These are phyloP conservation scores for Metschnikowia noctiluminum DNA, from an alignment of 805 yeast species.

Conservation along the genomic window DNA sequence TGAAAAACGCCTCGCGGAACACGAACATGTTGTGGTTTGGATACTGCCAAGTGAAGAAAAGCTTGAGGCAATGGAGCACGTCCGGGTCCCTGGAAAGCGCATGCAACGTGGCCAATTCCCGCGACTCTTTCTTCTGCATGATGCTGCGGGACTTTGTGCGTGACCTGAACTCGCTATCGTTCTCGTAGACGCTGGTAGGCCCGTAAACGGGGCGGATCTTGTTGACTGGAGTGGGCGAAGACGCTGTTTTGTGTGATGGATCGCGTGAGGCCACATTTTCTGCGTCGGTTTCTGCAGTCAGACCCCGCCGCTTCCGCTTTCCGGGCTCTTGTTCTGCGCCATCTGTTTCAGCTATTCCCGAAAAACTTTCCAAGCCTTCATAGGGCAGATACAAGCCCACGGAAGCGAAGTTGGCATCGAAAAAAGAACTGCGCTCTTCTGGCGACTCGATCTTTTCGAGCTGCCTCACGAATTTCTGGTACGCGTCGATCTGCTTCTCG, in stretches of 20 bases:
- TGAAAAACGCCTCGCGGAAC: slow-evolving; percentile 60
- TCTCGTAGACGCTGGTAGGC: slow-evolving; percentile 44
- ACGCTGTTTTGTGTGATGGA: not conserved
- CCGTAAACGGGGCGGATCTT: slow-evolving; percentile 41
- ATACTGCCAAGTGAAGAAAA: slow-evolving; percentile 62
- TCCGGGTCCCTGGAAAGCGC: slow-evolving; percentile 15
- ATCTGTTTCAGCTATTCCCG: not conserved
- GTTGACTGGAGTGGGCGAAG: slow-evolving; percentile 6
- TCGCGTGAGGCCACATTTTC: not conserved
- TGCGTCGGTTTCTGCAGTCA: not conserved
- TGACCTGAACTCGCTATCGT: slow-evolving; percentile 30
- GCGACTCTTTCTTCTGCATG: slow-evolving; percentile 13
- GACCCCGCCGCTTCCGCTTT: not conserved
- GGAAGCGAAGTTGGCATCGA: slow-evolving; percentile 19
- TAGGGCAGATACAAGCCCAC: slow-evolving; percentile 23
- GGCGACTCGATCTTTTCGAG: slow-evolving; percentile 21
- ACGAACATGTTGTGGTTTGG: slow-evolving; percentile 62
- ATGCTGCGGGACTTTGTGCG: slow-evolving; percentile 25
- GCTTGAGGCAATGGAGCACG: slow-evolving; percentile 34
- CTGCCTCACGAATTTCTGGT: slow-evolving; percentile 24
- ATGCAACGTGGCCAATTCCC: slow-evolving; percentile 11
- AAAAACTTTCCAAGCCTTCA: not conserved
- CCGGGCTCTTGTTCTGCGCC: not conserved
- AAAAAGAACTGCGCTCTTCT: slow-evolving; percentile 20
- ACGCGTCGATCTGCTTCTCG: slow-evolving; percentile 29